Evolutionary conservation across 495 filamentous ascomycete species (phyloP).

Genomic region (Aspergillus cavernicola): DNA sequence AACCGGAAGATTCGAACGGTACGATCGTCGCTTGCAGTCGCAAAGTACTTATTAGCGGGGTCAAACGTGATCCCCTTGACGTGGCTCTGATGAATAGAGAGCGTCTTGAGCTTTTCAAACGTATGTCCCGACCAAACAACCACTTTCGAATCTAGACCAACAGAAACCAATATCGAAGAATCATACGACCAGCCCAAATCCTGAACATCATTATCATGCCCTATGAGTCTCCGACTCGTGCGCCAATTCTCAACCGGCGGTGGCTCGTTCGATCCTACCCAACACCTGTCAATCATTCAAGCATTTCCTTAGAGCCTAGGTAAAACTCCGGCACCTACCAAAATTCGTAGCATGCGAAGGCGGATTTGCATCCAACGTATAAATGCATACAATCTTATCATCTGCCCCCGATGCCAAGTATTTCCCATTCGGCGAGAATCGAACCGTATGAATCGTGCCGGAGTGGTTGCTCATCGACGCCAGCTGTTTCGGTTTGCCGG

Average conservation of each 20-base stretch:
- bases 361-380: constrained; percentile 78
- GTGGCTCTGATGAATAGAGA: constrained; percentile 89
- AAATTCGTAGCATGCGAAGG: constrained; percentile 70
- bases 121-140: constrained; percentile 97
- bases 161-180: constrained; percentile 91
- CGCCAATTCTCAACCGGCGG: constrained; percentile 97
- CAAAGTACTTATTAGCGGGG: constrained; percentile 98
- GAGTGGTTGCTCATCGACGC: constrained; percentile 98
- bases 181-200: constrained; percentile 97
- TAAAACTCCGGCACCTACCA: constrained; percentile 51
- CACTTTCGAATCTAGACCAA: constrained; percentile 94
- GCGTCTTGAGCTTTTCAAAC: constrained; percentile 93
- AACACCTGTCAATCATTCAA: constrained; percentile 7
- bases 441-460: constrained; percentile 92
- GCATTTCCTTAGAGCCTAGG: background rate
- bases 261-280: constrained; percentile 77
- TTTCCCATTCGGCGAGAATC: constrained; percentile 88
- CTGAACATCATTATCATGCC: constrained; percentile 98
- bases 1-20: constrained; percentile 97
- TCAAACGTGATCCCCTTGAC: constrained; percentile 99
- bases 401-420: constrained; percentile 96
- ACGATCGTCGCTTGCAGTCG: constrained; percentile 93
- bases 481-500: constrained; percentile 81
- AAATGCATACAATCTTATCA: constrained; percentile 97
- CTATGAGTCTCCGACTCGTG: constrained; percentile 84